A percentile compares a stretch with the other conserved stretches of the same genome.
Evolutionary conservation across 73 alveolate species (phyloP).

Genomic region (Uronychia binucleata): DNA sequence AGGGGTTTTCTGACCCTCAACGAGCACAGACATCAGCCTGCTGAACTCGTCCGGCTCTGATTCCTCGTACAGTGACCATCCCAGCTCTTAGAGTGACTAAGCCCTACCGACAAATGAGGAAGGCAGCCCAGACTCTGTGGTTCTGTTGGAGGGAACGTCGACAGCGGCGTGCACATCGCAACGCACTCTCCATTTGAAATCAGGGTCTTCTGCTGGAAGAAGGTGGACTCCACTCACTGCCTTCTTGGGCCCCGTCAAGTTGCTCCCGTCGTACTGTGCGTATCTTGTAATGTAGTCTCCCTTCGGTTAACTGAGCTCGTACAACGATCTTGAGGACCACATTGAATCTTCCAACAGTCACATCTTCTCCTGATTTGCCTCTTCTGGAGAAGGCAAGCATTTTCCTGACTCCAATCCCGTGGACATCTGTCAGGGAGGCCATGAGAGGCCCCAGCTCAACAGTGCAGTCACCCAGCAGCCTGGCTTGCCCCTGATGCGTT

Average conservation of each 20-base stretch:
- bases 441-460: slow-evolving; percentile 96
- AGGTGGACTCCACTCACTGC: slow-evolving; percentile 88
- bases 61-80: slow-evolving; percentile 96
- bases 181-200: slow-evolving; percentile 96
- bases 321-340: slow-evolving; percentile 90
- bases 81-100: slow-evolving; percentile 68
- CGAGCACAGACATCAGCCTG: slow-evolving; percentile 84
- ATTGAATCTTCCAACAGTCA: slow-evolving; percentile 96
- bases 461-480: slow-evolving; percentile 96
- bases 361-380: slow-evolving; percentile 87
- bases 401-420: slow-evolving; percentile 96
- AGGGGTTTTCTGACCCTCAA: slow-evolving; percentile 93
- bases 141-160: slow-evolving; percentile 93
- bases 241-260: slow-evolving; percentile 73
- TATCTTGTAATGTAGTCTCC: slow-evolving; percentile 64
- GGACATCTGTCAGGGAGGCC: slow-evolving; percentile 92
- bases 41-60: slow-evolving; percentile 93
- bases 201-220: slow-evolving; percentile 96
- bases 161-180: slow-evolving; percentile 94
- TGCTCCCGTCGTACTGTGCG: slow-evolving; percentile 62
- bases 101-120: slow-evolving; percentile 76
- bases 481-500: slow-evolving; percentile 87
- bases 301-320: too few relatives aligned
- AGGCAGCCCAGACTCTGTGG: slow-evolving; percentile 90
- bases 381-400: slow-evolving; percentile 85